Evolutionary conservation across 805 yeast genomes (phyloP).

Genomic region (Scheffersomyces ergatensis): DNA sequence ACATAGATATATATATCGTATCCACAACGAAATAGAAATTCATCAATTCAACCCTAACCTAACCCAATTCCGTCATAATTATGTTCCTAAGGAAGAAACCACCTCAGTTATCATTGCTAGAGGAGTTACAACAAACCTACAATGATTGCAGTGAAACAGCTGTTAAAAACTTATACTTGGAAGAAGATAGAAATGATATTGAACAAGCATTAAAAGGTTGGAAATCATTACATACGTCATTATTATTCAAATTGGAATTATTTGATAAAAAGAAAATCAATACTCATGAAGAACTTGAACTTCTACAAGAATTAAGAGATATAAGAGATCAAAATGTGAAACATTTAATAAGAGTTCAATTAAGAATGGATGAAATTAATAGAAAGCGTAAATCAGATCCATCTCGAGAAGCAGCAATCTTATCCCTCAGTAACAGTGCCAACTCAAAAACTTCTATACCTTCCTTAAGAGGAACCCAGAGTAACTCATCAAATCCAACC

Average conservation of each 20-base stretch:
- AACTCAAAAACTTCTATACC: conserved; percentile 20
- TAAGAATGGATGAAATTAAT: conserved; percentile 35
- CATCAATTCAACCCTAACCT: no score
- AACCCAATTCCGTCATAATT: no score
- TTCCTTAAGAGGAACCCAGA: conserved; percentile 17
- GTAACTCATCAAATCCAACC: background rate
- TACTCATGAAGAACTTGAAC: conserved; percentile 19
- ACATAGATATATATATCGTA: no score
- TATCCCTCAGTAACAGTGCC: background rate
- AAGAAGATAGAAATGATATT: conserved; percentile 46
- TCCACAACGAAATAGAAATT: no score
- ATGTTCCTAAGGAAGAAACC: conserved; percentile 61
- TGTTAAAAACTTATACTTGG: conserved; percentile 54
- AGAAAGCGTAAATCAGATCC: conserved; percentile 16
- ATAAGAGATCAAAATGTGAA: conserved; percentile 43
- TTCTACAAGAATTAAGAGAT: conserved; percentile 29
- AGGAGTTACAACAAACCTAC: conserved; percentile 58
- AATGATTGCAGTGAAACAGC: conserved; percentile 61
- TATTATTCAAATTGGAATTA: conserved; percentile 53
- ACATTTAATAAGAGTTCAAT: conserved; percentile 39
- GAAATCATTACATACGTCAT: conserved; percentile 66
- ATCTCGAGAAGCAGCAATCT: conserved; percentile 3
- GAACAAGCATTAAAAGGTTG: conserved; percentile 67
- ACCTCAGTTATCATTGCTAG: conserved; percentile 48
- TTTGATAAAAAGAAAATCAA: conserved; percentile 43